phyloP scores from a whole-genome alignment of 441 rosid genomes.

The Eruca vesicaria region DNA sequence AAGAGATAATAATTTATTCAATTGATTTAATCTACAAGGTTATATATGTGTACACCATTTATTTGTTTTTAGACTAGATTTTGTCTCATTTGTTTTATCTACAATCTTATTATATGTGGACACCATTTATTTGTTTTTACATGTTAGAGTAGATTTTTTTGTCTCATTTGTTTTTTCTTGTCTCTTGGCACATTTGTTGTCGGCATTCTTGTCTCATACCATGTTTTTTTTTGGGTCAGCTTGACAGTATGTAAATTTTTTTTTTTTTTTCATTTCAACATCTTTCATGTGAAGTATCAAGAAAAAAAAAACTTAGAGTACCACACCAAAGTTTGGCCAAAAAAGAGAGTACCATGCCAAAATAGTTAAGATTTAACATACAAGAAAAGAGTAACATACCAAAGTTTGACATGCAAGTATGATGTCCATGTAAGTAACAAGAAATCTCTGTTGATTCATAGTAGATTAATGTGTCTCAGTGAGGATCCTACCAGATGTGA shows the following conservation, averaged over 20 bases:
- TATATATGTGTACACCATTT: constrained; percentile 8
- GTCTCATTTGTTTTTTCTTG: constrained; percentile 28
- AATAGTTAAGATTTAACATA: too few species aligned
- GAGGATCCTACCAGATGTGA: neutral
- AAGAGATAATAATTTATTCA: constrained; percentile 24
- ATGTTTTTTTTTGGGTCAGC: constrained; percentile 6
- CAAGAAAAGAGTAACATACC: too few species aligned
- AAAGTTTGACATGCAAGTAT: neutral
- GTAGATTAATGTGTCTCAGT: neutral
- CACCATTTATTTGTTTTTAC: neutral
- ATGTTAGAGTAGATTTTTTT: constrained; percentile 1
- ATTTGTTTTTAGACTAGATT: neutral
- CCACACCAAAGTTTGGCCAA: too few species aligned
- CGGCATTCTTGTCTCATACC: constrained; percentile 17
- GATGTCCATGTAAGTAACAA: neutral
- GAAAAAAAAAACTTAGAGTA: too few species aligned
- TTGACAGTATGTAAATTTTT: neutral
- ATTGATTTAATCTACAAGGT: constrained; percentile 18
- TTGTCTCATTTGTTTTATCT: constrained; percentile 12
- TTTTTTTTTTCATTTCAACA: too few species aligned
- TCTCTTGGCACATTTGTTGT: constrained; percentile 2
- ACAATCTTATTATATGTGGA: constrained; percentile 10
- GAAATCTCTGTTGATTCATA: neutral
- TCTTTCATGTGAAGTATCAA: neutral
- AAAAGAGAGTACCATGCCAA: too few species aligned